Evolutionary conservation across 768 basidiomycete species (phyloP), one percentile per base, ranked within the genome.

Genomic region (Tulasnella sp.): DNA sequence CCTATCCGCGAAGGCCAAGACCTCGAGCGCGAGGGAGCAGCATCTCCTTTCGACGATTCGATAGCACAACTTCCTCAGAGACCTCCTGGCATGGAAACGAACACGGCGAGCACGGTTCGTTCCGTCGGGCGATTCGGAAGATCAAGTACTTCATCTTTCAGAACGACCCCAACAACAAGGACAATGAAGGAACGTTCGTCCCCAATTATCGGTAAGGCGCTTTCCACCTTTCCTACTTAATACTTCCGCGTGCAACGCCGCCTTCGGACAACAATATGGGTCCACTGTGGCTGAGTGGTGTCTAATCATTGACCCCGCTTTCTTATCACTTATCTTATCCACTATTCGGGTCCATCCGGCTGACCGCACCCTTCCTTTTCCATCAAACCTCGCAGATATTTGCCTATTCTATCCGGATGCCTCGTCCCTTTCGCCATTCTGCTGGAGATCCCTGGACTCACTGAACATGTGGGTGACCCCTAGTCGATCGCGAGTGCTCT

Each of bases 381-480:
- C 51, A 30, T 17, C 42, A 41, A 51, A 49, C 4, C 3, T 4
- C 41, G 29, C 42, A 59, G 62, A 17, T 60, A 60, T 24, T 31
- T 60, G 15, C 63, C 63, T 10, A 63, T 64, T 30, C n/a, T 63
- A 10, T 55, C 63, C 9, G 63, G 63, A 11, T 34, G 60, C 21
- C 15, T 64, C 2, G 30, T 56, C 21, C 68, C 68, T 0, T 87
- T 92, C 65, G 79, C 83, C 17, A 85, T 90, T 50, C 74, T 92
- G n/a, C 74, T 91, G 29, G 84, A 85, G 65, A 86, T 92, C 27
- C 89, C 89, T 0, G 84, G 84, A 15, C 70, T 90, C 10, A 90
- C 86, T 1, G 82, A 81, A 60, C 76, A 78, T 53, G 87, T 87
- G 82, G 62, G 66, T 63, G 21, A 48, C 31, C 15, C 4, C 11